phyloP scores from a whole-genome alignment of 1,284 basidiomycete genomes.

The Cutaneotrichosporon sp. region DNA sequence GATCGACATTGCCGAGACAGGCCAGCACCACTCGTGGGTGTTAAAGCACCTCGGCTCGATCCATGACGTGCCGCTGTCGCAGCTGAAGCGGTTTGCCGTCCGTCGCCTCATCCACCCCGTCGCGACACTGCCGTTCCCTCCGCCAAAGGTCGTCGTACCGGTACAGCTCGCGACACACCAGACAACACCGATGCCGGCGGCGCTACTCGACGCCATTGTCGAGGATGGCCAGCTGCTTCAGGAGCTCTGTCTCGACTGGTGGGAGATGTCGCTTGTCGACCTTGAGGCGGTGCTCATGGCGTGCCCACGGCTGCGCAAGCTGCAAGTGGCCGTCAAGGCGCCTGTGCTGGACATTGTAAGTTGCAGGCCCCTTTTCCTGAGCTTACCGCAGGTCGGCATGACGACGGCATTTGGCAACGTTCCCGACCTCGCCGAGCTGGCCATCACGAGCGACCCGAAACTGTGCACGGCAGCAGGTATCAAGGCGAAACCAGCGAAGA shows the following conservation, averaged over 20 bases:
- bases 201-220: slow-evolving; percentile 16
- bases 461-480: slow-evolving; percentile 4
- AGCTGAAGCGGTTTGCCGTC: slow-evolving; percentile 23
- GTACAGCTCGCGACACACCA: slow-evolving; percentile 10
- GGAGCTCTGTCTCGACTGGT: slow-evolving; percentile 30
- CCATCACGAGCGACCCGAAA: slow-evolving; percentile 17
- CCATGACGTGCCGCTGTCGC: slow-evolving; percentile 21
- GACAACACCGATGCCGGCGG: slow-evolving; percentile 9
- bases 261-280: slow-evolving; percentile 16
- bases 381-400: slow-evolving; percentile 17
- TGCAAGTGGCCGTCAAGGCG: slow-evolving; percentile 18
- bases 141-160: slow-evolving; percentile 6
- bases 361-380: no score
- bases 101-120: slow-evolving; percentile 22
- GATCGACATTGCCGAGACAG: slow-evolving; percentile 23
- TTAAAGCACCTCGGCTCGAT: slow-evolving; percentile 29
- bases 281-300: slow-evolving; percentile 19
- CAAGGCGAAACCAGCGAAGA: slow-evolving; percentile 9
- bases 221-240: slow-evolving; percentile 14
- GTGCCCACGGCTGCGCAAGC: slow-evolving; percentile 11
- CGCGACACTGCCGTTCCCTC: slow-evolving; percentile 23
- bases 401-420: slow-evolving; percentile 17
- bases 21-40: slow-evolving; percentile 31
- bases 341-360: slow-evolving; percentile 22
- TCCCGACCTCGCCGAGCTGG: slow-evolving; percentile 18